Conservation (phyloP, 352 stramenopile genomes). For the Globisporangium irregulare region DNA sequence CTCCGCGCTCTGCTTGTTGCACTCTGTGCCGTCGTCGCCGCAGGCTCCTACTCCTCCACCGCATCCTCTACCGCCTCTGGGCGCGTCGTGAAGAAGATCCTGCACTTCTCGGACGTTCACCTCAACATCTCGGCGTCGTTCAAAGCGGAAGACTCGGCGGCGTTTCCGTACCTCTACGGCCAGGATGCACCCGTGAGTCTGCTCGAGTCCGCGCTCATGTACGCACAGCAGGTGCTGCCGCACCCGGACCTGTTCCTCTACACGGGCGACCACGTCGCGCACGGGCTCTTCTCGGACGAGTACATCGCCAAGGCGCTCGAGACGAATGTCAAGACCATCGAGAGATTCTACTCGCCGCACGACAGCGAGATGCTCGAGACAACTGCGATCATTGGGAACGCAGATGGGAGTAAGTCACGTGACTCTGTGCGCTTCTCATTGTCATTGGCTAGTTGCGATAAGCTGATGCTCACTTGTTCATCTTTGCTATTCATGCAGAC, state of each 20-base stretch:
- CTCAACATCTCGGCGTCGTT: constrained; percentile 66
- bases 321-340: constrained; percentile 60
- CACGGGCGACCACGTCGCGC: constrained; percentile 74
- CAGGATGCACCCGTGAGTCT: constrained; percentile 52
- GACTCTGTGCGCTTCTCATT: neutral
- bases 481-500: constrained; percentile 22
- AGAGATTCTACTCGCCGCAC: constrained; percentile 61
- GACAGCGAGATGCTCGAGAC: constrained; percentile 32
- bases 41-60: neutral
- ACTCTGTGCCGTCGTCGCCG: neutral
- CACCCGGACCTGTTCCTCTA: constrained; percentile 76
- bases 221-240: constrained; percentile 50
- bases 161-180: constrained; percentile 45
- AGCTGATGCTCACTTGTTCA: neutral
- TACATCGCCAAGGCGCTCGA: constrained; percentile 62
- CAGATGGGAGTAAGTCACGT: constrained; percentile 52
- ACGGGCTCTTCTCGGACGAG: constrained; percentile 57
- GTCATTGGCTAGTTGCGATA: neutral
- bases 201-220: constrained; percentile 65
- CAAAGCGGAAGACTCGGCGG: constrained; percentile 29
- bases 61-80: neutral
- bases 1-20: neutral
- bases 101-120: constrained; percentile 87
- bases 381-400: constrained; percentile 81
- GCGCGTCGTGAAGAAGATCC: constrained; percentile 34